Evolutionary conservation across 2,329 filamentous ascomycete species (phyloP).

Genomic region (Cryoendolithus antarcticus): DNA sequence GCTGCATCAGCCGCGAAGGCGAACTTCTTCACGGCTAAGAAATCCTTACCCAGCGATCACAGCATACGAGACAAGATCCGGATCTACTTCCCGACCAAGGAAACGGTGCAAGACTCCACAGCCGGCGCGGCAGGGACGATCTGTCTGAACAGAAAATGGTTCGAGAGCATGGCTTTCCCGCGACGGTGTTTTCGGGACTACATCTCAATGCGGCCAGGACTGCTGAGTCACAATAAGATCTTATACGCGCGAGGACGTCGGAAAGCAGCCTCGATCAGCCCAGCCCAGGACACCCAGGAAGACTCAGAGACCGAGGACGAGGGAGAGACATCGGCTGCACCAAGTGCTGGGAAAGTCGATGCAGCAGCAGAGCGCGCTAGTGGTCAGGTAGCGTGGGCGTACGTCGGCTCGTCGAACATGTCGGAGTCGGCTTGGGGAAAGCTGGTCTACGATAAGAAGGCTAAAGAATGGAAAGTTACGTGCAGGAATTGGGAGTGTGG

Average conservation of each 20-base stretch:
- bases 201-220: conserved; percentile 53
- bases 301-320: conserved; percentile 12
- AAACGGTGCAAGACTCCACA: conserved; percentile 38
- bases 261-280: not conserved
- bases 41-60: conserved; percentile 8
- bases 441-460: conserved; percentile 56
- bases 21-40: conserved; percentile 9
- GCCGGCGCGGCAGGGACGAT: conserved; percentile 61
- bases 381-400: conserved; percentile 53
- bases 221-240: conserved; percentile 79
- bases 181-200: conserved; percentile 61
- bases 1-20: conserved; percentile 7
- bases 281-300: not conserved
- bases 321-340: too few species aligned
- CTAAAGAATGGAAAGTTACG: conserved; percentile 58
- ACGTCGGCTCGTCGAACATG: conserved; percentile 81
- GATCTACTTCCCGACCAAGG: conserved; percentile 67
- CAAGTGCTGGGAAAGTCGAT: conserved; percentile 1
- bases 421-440: conserved; percentile 91
- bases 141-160: conserved; percentile 64
- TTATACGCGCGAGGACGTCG: conserved; percentile 26
- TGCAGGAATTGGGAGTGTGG: conserved; percentile 96
- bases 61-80: conserved; percentile 44
- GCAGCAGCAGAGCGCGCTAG: not conserved
- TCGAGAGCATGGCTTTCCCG: conserved; percentile 57